These are phyloP conservation scores for Apostasia ramifera DNA, from an alignment of 106 monocot genomes.

Conservation along the genomic window DNA sequence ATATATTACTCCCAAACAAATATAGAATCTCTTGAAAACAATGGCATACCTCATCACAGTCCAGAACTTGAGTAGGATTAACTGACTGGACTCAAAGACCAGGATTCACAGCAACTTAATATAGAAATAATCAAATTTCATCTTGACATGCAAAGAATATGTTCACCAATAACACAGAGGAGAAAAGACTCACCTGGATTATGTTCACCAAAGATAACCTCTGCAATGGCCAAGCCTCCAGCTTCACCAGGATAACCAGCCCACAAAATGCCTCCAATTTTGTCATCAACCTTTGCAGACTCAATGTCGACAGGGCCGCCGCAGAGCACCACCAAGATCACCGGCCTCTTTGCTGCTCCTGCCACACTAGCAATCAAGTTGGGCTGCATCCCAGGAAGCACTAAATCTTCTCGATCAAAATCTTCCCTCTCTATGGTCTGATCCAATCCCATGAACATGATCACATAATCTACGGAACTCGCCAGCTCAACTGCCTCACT, in stretches of 20 bases:
- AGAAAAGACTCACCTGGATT: constrained; percentile 61
- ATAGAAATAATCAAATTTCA: too few relatives aligned
- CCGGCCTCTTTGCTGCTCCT: constrained; percentile 58
- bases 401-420: constrained; percentile 55
- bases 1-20: too few relatives aligned
- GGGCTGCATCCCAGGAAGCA: constrained; percentile 74
- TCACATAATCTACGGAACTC: constrained; percentile 60
- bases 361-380: constrained; percentile 57
- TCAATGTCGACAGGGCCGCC: constrained; percentile 84
- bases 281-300: constrained; percentile 55
- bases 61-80: too few relatives aligned
- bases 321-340: constrained; percentile 71
- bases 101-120: too few relatives aligned
- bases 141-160: too few relatives aligned
- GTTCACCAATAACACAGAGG: too few relatives aligned
- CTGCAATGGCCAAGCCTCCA: constrained; percentile 65
- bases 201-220: constrained; percentile 75
- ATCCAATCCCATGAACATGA: constrained; percentile 82
- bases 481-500: constrained; percentile 58
- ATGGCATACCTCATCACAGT: too few relatives aligned
- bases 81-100: too few relatives aligned
- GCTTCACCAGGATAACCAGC: constrained; percentile 97
- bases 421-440: constrained; percentile 62
- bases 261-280: constrained; percentile 71
- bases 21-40: too few relatives aligned